Conservation (phyloP, 78 protist genomes). For the Dictyostelium capitatum region DNA sequence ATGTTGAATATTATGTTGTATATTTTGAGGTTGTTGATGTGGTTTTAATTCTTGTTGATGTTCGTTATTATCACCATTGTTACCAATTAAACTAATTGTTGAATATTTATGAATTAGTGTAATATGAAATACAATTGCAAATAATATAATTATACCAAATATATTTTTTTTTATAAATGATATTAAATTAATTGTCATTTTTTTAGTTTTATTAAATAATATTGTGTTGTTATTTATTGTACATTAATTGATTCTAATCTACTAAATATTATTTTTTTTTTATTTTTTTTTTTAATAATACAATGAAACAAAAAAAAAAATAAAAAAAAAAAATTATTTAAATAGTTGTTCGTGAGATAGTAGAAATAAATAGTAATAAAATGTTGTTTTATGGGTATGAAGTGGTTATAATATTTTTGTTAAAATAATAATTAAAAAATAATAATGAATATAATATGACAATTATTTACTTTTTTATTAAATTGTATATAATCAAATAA, state of each 20-base stretch:
- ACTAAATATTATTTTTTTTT: no score
- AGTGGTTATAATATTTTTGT: no score
- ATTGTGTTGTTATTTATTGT: no score
- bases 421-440: no score
- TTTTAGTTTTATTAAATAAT: not conserved
- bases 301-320: not conserved
- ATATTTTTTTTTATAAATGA: conserved; percentile 30
- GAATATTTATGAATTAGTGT: conserved; percentile 30
- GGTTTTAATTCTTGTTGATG: not conserved
- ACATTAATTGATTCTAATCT: no score
- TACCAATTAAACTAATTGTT: not conserved
- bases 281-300: not conserved
- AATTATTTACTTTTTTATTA: no score
- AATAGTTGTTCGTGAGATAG: no score
- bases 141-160: not conserved
- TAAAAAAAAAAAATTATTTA: not conserved
- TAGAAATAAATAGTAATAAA: no score
- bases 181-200: not conserved
- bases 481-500: no score
- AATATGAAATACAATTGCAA: conserved; percentile 2
- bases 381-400: no score
- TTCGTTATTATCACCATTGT: not conserved
- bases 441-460: no score
- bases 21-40: not conserved
- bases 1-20: not conserved